These are phyloP conservation scores for Bretziella fagacearum DNA, from an alignment of 2,329 filamentous ascomycete genomes.

Conservation along the genomic window DNA sequence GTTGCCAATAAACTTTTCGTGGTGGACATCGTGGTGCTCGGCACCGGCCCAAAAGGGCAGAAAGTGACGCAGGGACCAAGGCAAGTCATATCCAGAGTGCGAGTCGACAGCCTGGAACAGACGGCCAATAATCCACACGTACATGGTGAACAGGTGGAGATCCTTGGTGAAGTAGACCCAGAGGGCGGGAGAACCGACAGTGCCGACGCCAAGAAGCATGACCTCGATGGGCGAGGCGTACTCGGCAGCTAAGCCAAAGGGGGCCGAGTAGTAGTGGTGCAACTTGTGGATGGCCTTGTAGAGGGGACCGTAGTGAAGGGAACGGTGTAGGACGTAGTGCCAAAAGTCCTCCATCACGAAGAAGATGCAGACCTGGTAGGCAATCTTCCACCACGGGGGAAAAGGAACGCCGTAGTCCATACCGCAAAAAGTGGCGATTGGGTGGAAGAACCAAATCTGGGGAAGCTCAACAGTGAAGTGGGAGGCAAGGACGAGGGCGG, in stretches of 20 bases:
- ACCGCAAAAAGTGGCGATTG: slow-evolving; percentile 81
- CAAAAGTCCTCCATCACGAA: slow-evolving; percentile 93
- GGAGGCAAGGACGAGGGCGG: slow-evolving; percentile 75
- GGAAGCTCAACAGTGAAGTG: slow-evolving; percentile 97
- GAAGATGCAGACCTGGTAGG: slow-evolving; percentile 79
- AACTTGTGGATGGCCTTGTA: slow-evolving; percentile 98
- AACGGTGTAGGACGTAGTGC: slow-evolving; percentile 96
- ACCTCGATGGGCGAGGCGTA: slow-evolving; percentile 96
- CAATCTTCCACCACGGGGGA: slow-evolving; percentile 70
- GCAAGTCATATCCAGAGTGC: slow-evolving; percentile 96
- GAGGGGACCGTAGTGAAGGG: slow-evolving; percentile 81
- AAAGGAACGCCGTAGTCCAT: slow-evolving; percentile 81
- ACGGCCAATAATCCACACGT: slow-evolving; percentile 81
- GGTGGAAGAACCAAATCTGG: slow-evolving; percentile 98
- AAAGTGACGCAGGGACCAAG: slow-evolving; percentile 90
- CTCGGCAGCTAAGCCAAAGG: slow-evolving; percentile 89
- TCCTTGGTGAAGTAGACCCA: slow-evolving; percentile 73
- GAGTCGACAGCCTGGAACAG: slow-evolving; percentile 96
- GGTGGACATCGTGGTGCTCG: slow-evolving; percentile 89
- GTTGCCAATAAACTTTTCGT: slow-evolving; percentile 98
- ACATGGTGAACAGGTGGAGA: slow-evolving; percentile 94
- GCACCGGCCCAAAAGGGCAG: slow-evolving; percentile 96
- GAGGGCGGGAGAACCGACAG: slow-evolving; percentile 64
- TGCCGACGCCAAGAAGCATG: slow-evolving; percentile 81
- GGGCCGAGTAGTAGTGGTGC: slow-evolving; percentile 95